Percentiles rank a stretch among this genome's conserved stretches.
phyloP scores from a whole-genome alignment of 148 eudicot genomes.

The Oxyria digyna region DNA sequence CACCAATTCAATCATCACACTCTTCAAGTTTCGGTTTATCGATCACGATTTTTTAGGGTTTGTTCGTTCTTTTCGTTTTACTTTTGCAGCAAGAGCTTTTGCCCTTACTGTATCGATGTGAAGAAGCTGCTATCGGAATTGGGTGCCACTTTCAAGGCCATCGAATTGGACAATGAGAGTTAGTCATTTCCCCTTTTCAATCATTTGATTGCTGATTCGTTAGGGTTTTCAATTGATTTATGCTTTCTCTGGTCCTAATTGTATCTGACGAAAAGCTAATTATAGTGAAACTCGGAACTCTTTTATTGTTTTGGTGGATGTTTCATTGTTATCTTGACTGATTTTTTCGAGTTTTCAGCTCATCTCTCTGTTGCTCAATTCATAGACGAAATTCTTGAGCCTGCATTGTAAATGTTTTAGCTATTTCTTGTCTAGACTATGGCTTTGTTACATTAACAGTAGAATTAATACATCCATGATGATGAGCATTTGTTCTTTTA shows the following conservation, averaged over 20 bases:
- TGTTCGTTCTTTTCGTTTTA: background rate
- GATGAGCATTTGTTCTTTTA: background rate
- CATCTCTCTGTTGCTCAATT: background rate
- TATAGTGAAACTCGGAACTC: too few species aligned
- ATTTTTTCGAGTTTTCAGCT: background rate
- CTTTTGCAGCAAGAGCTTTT: slow-evolving; percentile 44
- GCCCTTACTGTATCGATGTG: slow-evolving; percentile 34
- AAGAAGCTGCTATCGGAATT: slow-evolving; percentile 30
- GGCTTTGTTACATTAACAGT: background rate
- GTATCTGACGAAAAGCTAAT: too few species aligned
- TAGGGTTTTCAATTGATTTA: too few species aligned
- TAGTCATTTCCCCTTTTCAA: slow-evolving; percentile 9
- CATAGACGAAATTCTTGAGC: background rate
- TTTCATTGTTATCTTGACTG: background rate
- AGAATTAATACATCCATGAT: background rate
- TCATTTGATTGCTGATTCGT: too few species aligned
- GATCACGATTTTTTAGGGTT: background rate
- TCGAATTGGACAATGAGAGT: slow-evolving; percentile 43
- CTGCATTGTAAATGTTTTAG: background rate
- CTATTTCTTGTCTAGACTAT: background rate
- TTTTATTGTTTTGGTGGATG: background rate
- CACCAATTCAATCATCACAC: background rate
- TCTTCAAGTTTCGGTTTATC: background rate
- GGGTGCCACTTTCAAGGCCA: slow-evolving; percentile 32
- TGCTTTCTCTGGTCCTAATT: too few species aligned